phyloP scores from a whole-genome alignment of 2,329 filamentous ascomycete genomes.

The Diaporthe destruens region DNA sequence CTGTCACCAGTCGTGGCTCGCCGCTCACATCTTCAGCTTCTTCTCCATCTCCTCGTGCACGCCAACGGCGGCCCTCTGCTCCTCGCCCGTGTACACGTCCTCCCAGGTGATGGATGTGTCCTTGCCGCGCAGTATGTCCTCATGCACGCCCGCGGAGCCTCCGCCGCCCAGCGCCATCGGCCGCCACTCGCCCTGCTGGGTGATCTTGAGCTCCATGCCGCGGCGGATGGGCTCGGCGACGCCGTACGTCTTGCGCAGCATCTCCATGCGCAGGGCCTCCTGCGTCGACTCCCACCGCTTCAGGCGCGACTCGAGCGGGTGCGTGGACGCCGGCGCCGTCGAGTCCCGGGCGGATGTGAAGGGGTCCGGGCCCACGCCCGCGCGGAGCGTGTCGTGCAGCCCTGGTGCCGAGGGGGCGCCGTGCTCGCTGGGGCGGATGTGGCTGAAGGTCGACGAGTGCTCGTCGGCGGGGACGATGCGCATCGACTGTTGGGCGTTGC shows the following conservation, averaged over 20 bases:
- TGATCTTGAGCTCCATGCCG: constrained; percentile 95
- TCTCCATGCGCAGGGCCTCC: constrained; percentile 88
- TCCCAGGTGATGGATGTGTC: constrained; percentile 90
- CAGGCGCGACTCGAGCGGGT: constrained; percentile 93
- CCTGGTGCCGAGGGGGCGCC: constrained; percentile 92
- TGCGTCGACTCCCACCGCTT: constrained; percentile 92
- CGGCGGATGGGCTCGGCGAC: constrained; percentile 92
- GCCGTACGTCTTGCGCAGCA: constrained; percentile 87
- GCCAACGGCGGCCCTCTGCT: constrained; percentile 75
- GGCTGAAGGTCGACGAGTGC: constrained; percentile 75
- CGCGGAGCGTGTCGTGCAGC: constrained; percentile 91
- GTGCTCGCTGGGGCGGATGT: constrained; percentile 67
- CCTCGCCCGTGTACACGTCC: constrained; percentile 88
- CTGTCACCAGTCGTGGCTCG: neutral
- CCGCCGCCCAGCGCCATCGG: constrained; percentile 76
- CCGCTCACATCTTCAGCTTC: constrained; percentile 80
- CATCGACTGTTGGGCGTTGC: constrained; percentile 73
- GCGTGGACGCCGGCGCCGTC: constrained; percentile 71
- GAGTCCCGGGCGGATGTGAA: constrained; percentile 58
- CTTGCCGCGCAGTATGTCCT: constrained; percentile 86
- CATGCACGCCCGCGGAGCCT: constrained; percentile 77
- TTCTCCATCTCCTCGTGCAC: constrained; percentile 96
- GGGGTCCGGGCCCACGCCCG: constrained; percentile 78
- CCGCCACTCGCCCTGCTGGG: constrained; percentile 82
- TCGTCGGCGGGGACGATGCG: constrained; percentile 83